Conservation (phyloP, 176 grass and related monocot species). For the Eremochloa ophiuroides region DNA sequence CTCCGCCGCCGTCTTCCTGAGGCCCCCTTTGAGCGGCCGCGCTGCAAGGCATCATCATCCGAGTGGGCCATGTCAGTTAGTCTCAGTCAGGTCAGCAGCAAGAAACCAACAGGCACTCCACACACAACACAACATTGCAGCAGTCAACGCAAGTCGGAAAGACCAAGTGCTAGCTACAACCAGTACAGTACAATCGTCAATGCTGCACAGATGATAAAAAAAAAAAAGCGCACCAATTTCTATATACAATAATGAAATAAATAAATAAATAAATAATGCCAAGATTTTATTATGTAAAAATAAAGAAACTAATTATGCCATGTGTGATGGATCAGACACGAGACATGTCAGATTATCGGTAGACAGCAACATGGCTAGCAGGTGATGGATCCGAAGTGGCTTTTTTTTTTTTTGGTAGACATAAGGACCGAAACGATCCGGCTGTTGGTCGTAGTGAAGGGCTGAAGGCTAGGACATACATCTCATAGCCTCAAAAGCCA, state of each 20-base stretch:
- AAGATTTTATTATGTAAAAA: background rate
- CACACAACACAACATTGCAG: too few species aligned
- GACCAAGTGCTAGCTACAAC: background rate
- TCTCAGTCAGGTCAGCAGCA: background rate
- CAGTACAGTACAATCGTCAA: background rate
- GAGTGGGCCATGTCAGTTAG: constrained; percentile 16
- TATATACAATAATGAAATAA: background rate
- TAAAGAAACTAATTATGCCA: background rate
- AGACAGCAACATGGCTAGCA: background rate
- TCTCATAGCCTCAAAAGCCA: background rate
- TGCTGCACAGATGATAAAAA: background rate
- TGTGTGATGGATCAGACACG: background rate
- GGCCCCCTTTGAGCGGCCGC: constrained; percentile 28
- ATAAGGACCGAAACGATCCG: background rate
- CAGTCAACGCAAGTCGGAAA: background rate
- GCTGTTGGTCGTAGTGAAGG: background rate
- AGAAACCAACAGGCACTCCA: background rate
- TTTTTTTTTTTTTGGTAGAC: too few species aligned
- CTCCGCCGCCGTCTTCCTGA: constrained; percentile 27
- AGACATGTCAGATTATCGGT: background rate
- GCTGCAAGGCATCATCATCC: constrained; percentile 20
- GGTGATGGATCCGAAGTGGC: too few species aligned
- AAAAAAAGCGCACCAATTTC: background rate
- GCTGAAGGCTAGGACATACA: too few species aligned
- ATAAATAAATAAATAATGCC: background rate